Conservation (phyloP, 2,329 filamentous ascomycete genomes). For the Fulvia fulva region DNA sequence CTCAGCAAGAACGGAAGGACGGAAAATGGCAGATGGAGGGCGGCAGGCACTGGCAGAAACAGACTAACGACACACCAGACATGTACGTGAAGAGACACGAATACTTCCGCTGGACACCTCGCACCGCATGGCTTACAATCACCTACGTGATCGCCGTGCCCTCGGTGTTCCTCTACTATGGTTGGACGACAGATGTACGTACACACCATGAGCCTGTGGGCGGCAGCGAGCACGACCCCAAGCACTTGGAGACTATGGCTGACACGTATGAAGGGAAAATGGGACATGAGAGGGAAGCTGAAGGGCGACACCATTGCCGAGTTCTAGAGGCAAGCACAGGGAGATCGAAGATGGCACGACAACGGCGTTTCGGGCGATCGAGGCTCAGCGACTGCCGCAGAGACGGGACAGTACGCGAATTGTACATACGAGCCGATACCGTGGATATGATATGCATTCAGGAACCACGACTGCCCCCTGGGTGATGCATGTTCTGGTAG, state of each 20-base stretch:
- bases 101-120: slow-evolving; percentile 90
- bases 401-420: neutral
- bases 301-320: slow-evolving; percentile 80
- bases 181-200: slow-evolving; percentile 83
- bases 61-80: slow-evolving; percentile 51
- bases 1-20: too few species aligned
- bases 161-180: slow-evolving; percentile 63
- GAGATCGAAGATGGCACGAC: neutral
- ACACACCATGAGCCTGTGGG: neutral
- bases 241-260: too few species aligned
- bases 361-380: neutral
- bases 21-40: neutral
- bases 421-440: slow-evolving; percentile 4
- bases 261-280: slow-evolving; percentile 66
- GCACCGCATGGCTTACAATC: slow-evolving; percentile 76
- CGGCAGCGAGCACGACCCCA: too few species aligned
- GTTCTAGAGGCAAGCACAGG: slow-evolving; percentile 50
- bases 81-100: slow-evolving; percentile 82
- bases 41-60: slow-evolving; percentile 1
- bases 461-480: neutral
- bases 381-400: neutral
- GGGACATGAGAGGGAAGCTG: slow-evolving; percentile 78
- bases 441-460: neutral
- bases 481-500: too few species aligned
- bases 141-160: slow-evolving; percentile 74